Evolutionary conservation across 2,329 filamentous ascomycete species (phyloP).

Genomic region (Verticillium dahliae): DNA sequence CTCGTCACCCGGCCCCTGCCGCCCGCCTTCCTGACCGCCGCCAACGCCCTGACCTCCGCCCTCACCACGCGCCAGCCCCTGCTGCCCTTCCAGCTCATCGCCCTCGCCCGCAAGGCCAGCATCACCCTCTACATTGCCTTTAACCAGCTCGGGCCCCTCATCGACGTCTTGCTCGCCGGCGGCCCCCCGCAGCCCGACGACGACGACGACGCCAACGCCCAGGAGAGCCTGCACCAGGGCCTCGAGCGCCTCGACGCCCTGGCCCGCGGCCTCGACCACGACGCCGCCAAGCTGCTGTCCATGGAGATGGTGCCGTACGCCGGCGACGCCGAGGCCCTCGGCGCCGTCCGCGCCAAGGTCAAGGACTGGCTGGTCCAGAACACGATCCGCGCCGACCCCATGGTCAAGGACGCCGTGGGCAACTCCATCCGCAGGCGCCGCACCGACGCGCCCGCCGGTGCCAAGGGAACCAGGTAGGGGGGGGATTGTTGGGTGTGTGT

Average conservation of each 20-base stretch:
- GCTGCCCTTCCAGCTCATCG: slow-evolving; percentile 79
- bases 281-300: slow-evolving; percentile 63
- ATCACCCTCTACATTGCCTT: slow-evolving; percentile 80
- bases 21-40: slow-evolving; percentile 31
- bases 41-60: slow-evolving; percentile 37
- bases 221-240: slow-evolving; percentile 51
- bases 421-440: slow-evolving; percentile 58
- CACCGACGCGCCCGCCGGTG: slow-evolving; percentile 55
- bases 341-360: slow-evolving; percentile 63
- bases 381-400: slow-evolving; percentile 69
- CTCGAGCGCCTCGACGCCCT: slow-evolving; percentile 61
- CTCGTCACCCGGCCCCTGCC: slow-evolving; percentile 47
- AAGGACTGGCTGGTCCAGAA: slow-evolving; percentile 86
- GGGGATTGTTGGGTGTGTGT: not conserved
- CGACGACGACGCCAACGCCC: slow-evolving; percentile 25
- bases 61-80: slow-evolving; percentile 49
- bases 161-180: slow-evolving; percentile 31
- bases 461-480: slow-evolving; percentile 40
- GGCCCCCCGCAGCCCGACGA: slow-evolving; percentile 16
- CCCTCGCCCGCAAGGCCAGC: slow-evolving; percentile 66
- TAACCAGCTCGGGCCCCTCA: slow-evolving; percentile 68
- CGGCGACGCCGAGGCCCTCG: slow-evolving; percentile 59
- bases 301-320: slow-evolving; percentile 77
- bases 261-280: slow-evolving; percentile 55
- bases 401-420: slow-evolving; percentile 75